A percentile compares a stretch with the other conserved stretches of the same genome.
Evolutionary conservation across 1,284 basidiomycete genomes (phyloP).

Genomic region (Naganishia cerealis): DNA sequence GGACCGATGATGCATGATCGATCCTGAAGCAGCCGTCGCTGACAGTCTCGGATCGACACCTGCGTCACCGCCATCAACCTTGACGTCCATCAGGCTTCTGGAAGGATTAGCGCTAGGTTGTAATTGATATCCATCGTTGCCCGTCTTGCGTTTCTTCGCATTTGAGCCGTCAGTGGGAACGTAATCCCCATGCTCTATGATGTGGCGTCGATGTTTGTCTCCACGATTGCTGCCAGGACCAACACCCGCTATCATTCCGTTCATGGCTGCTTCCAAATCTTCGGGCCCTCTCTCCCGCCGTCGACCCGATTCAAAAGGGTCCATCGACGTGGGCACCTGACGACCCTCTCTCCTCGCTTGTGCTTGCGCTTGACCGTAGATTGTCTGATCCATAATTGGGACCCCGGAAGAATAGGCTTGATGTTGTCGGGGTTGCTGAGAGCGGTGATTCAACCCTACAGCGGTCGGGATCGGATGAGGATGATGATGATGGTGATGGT

Average conservation of each 20-base stretch:
- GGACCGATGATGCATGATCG: constrained; percentile 12
- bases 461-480: constrained; percentile 31
- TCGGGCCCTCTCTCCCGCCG: constrained; percentile 14
- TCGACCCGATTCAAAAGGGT: constrained; percentile 31
- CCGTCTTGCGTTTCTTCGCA: constrained; percentile 20
- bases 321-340: constrained; percentile 31
- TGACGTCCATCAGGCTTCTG: constrained; percentile 23
- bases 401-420: constrained; percentile 20
- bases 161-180: background rate
- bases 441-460: background rate
- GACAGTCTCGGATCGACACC: constrained; percentile 9
- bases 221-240: constrained; percentile 5
- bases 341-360: constrained; percentile 32
- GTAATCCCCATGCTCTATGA: background rate
- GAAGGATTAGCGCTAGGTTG: background rate
- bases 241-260: background rate
- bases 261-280: background rate
- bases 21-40: constrained; percentile 12
- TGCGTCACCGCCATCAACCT: constrained; percentile 9
- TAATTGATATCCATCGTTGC: constrained; percentile 7
- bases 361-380: constrained; percentile 27
- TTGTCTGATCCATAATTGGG: constrained; percentile 28
- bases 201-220: constrained; percentile 21
- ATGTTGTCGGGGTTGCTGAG: constrained; percentile 17
- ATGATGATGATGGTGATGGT: constrained; percentile 35